Evolutionary conservation across 192 early-diverging fungal species (phyloP).

Genomic region (Coemansia furcata): DNA sequence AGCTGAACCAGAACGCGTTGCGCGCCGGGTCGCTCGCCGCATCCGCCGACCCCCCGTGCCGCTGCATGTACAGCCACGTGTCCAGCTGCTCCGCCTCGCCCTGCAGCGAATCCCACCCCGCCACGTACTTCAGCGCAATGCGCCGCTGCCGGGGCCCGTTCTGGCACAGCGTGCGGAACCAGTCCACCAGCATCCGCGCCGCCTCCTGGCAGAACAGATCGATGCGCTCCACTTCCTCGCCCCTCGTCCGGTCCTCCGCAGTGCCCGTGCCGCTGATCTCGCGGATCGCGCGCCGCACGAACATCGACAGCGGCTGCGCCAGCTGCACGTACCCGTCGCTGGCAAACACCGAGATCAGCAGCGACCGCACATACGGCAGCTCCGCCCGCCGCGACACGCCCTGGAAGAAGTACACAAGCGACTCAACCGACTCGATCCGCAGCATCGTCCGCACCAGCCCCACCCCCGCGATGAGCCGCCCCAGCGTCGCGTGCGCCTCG

Average conservation of each 20-base stretch:
- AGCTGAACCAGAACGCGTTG: conserved; percentile 45
- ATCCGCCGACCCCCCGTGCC: background rate
- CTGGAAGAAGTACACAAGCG: conserved; percentile 22
- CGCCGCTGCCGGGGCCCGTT: conserved; percentile 36
- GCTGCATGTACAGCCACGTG: conserved; percentile 11
- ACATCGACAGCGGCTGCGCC: conserved; percentile 7
- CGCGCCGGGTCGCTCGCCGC: conserved; percentile 10
- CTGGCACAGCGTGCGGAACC: conserved; percentile 43
- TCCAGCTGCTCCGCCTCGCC: conserved; percentile 44
- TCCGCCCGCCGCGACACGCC: background rate
- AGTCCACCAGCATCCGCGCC: conserved; percentile 25
- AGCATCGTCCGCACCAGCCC: conserved; percentile 9
- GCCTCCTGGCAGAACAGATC: conserved; percentile 24
- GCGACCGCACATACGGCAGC: conserved; percentile 36
- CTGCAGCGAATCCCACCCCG: conserved; percentile 42
- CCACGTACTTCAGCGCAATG: conserved; percentile 27
- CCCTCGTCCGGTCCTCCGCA: background rate
- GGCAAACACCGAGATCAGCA: conserved; percentile 25
- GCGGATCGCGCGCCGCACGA: conserved; percentile 21
- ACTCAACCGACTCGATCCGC: conserved; percentile 18
- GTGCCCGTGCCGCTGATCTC: conserved; percentile 6
- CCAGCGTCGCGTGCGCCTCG: conserved; percentile 10
- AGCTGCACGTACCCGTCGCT: conserved; percentile 11
- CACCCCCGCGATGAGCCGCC: conserved; percentile 12
- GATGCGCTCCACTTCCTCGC: background rate